These are phyloP conservation scores for Strobilomyces dryophilus DNA, from an alignment of 768 basidiomycete species.

Conservation along the genomic window DNA sequence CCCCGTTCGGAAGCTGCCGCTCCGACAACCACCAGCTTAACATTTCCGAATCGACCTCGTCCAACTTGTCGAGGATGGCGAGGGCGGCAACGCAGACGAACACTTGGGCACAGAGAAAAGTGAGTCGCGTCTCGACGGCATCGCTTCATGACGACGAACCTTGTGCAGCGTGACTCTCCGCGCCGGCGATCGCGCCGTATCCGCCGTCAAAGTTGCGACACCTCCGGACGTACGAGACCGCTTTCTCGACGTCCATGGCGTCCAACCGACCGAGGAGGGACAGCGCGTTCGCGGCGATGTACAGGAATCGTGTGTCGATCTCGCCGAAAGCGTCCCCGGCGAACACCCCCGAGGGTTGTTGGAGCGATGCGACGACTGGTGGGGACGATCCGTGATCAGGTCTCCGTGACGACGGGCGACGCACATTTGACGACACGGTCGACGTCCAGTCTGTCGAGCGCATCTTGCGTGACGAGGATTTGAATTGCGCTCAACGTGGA, in stretches of 20 bases:
- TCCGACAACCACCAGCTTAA: constrained; percentile 94
- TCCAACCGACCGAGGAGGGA: constrained; percentile 76
- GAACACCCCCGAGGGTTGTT: constrained; percentile 84
- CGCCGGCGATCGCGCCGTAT: constrained; percentile 79
- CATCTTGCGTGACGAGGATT: constrained; percentile 82
- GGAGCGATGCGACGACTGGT: constrained; percentile 78
- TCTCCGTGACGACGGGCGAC: constrained; percentile 18
- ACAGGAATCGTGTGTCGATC: constrained; percentile 85
- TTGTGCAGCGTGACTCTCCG: constrained; percentile 91
- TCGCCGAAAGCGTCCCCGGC: constrained; percentile 93
- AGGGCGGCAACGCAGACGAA: constrained; percentile 87
- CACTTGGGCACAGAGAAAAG: constrained; percentile 42
- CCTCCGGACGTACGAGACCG: constrained; percentile 64
- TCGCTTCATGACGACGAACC: constrained; percentile 40
- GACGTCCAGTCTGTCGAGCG: constrained; percentile 65
- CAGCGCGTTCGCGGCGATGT: constrained; percentile 80
- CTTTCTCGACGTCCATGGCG: constrained; percentile 61
- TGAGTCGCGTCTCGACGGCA: too few species aligned
- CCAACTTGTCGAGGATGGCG: constrained; percentile 80
- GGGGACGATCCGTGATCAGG: not conserved
- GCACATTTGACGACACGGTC: constrained; percentile 72
- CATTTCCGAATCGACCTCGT: constrained; percentile 73
- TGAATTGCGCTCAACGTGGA: constrained; percentile 91
- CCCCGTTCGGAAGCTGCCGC: constrained; percentile 88
- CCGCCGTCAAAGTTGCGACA: constrained; percentile 97